A percentile compares a stretch with the other conserved stretches of the same genome.
Conservation (phyloP, 2,329 filamentous ascomycete genomes). For the Coleophoma crateriformis region DNA sequence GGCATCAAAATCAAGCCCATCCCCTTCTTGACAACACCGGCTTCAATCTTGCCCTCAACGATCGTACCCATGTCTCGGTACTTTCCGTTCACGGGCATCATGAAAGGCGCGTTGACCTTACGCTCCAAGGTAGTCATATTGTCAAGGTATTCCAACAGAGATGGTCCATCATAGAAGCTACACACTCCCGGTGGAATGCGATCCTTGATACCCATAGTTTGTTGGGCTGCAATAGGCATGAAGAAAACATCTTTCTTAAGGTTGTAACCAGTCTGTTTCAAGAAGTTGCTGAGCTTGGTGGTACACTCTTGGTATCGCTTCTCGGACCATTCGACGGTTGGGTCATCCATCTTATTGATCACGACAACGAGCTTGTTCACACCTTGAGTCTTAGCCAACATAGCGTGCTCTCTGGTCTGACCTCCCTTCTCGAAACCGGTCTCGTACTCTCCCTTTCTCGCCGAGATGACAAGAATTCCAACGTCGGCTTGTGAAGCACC, state of each 20-base stretch:
- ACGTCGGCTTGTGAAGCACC: constrained; percentile 91
- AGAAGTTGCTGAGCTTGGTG: constrained; percentile 77
- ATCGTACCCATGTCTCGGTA: constrained; percentile 97
- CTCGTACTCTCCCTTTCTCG: constrained; percentile 97
- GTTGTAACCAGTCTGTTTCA: constrained; percentile 92
- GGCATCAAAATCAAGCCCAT: constrained; percentile 91
- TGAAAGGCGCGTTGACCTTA: constrained; percentile 96
- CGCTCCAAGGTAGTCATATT: constrained; percentile 88
- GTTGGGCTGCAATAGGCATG: constrained; percentile 94
- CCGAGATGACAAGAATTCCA: constrained; percentile 91
- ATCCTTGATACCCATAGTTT: constrained; percentile 80
- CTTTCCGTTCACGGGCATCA: constrained; percentile 97
- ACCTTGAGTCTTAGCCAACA: constrained; percentile 96
- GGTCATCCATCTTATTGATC: constrained; percentile 99
- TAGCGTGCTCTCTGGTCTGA: constrained; percentile 94
- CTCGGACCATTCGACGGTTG: constrained; percentile 93
- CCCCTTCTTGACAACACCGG: constrained; percentile 88
- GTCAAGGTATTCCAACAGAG: constrained; percentile 92
- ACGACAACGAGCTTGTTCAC: constrained; percentile 93
- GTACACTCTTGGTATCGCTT: constrained; percentile 91
- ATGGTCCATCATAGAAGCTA: constrained; percentile 84
- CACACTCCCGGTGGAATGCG: constrained; percentile 70
- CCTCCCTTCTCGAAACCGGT: constrained; percentile 96
- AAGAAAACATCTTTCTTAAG: constrained; percentile 88
- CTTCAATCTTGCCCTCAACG: constrained; percentile 95